Base-by-base conservation (phyloP, 352 stramenopile species). In the Pythium brachiatum region DNA sequence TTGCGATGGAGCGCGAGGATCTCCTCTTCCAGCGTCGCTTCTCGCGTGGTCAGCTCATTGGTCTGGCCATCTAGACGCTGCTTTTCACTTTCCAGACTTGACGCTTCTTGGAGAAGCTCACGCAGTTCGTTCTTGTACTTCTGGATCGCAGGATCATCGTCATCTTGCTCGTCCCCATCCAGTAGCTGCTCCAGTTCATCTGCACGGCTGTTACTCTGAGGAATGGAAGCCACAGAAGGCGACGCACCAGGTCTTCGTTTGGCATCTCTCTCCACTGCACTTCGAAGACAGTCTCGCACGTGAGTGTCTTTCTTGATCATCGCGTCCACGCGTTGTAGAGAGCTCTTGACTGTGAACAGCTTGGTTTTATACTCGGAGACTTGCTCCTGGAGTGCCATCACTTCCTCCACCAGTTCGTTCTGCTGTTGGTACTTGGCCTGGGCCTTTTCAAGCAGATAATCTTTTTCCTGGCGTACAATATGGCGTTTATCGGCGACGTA, bases 251-350 rank as follows among this genome's bases (percentile, higher is more conserved):
- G 50, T 26, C 34, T 43, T 6, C 36, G n/a, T 18, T 62, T 69
- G 9, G 13, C 48, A 8, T 48, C 41, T 48, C 41, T 16, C n/a
- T 48, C 41, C 2, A 43, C 41, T 1, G 63, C 63, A 9, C 63
- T 57, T 21, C 50, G 63, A 53, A 56, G 46, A 53, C 80, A 89
- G 43, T 88, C 70, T 31, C 76, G 72, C 3, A 88, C 60, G 27
- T 92, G 77, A 20, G 72, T 53, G 34, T 89, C 74, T 55, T 86
- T 87, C 27, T 83, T 81, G 69, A 78, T 88, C 25, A 81, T 68
- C 6, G 78, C 76, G 1, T 82, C 75, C 6, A 88, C 57, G 3
- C 77, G 74, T 9, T 65, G 70, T 1, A 78, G 68, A 11, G 46
- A 71, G 25, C 72, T 75, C 32, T 73, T 81, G 7, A 83, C 20